Evolutionary conservation across 164 flowering plant species (phyloP).

Genomic region (Sedum album): DNA sequence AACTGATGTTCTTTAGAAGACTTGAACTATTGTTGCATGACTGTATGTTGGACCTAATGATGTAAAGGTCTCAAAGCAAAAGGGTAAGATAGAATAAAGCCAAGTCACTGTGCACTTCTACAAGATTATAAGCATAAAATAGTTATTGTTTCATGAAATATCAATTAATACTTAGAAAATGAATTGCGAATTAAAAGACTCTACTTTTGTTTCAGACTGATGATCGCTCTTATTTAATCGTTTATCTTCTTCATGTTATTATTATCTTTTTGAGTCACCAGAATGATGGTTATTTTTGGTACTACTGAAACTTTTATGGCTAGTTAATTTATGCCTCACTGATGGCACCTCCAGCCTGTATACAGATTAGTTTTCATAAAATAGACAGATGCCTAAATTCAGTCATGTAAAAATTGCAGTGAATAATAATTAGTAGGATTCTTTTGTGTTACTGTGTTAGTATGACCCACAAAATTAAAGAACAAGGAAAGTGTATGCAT

Average conservation of each 20-base stretch:
- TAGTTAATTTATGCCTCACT: background rate
- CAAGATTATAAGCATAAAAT: background rate
- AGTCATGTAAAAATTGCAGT: background rate
- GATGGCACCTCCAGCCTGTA: background rate
- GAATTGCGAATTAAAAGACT: background rate
- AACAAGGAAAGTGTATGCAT: slow-evolving; percentile 19
- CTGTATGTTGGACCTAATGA: slow-evolving; percentile 18
- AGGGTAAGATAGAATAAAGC: slow-evolving; percentile 9
- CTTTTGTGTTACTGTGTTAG: background rate
- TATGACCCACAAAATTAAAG: slow-evolving; percentile 5
- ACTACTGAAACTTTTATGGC: background rate
- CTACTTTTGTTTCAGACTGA: background rate
- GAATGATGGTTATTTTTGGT: background rate
- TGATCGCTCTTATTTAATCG: background rate
- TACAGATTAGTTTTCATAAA: background rate
- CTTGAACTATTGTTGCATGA: slow-evolving; percentile 4
- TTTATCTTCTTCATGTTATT: background rate
- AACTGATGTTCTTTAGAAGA: slow-evolving; percentile 6
- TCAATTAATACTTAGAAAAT: slow-evolving; percentile 1
- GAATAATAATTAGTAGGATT: background rate
- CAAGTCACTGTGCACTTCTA: slow-evolving; percentile 6
- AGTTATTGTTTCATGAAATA: slow-evolving; percentile 2
- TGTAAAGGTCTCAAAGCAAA: slow-evolving; percentile 20
- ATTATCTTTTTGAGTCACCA: background rate
- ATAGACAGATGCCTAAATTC: background rate